Percentiles rank a stretch among this genome's conserved stretches.
Conservation (phyloP, 78 protist genomes). For the Anaeramoeba ignava region DNA sequence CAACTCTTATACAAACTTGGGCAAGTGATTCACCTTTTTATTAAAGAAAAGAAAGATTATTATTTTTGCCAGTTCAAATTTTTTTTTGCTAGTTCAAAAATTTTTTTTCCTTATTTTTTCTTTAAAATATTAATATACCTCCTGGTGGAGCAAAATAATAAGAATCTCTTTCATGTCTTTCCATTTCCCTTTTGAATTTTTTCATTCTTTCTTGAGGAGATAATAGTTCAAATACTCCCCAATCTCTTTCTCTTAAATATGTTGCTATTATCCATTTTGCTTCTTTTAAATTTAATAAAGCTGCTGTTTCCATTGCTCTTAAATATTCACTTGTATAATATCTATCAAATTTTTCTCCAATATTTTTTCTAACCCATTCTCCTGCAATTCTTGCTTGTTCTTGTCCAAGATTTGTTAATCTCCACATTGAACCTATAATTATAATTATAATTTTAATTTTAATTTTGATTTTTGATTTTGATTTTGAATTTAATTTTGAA, state of each 20-base stretch:
- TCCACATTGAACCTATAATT: constrained; percentile 37
- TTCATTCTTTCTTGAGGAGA: constrained; percentile 40
- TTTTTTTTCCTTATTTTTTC: too few relatives aligned
- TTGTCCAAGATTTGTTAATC: constrained; percentile 45
- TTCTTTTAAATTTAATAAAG: constrained; percentile 27
- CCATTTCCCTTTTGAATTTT: constrained; percentile 34
- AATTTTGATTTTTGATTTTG: too few relatives aligned
- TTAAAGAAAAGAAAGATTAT: too few relatives aligned
- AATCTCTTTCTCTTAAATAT: constrained; percentile 42
- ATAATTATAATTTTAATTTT: too few relatives aligned
- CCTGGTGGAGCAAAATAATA: constrained; percentile 40
- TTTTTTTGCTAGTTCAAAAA: too few relatives aligned
- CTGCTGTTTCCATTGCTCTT: constrained; percentile 59
- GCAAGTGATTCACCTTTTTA: constrained; percentile 48
- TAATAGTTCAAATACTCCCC: constrained; percentile 42
- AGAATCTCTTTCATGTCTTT: constrained; percentile 28
- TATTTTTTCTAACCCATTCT: constrained; percentile 37
- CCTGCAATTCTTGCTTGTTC: constrained; percentile 44
- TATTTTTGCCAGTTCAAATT: too few relatives aligned
- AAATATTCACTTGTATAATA: constrained; percentile 48
- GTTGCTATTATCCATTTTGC: constrained; percentile 46
- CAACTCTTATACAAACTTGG: constrained; percentile 37
- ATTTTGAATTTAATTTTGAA: too few relatives aligned
- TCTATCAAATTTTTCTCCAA: constrained; percentile 45
- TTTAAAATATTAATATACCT: too few relatives aligned